Evolutionary conservation across 2,329 filamentous ascomycete species (phyloP).

Genomic region (Colletotrichum brevisporum): DNA sequence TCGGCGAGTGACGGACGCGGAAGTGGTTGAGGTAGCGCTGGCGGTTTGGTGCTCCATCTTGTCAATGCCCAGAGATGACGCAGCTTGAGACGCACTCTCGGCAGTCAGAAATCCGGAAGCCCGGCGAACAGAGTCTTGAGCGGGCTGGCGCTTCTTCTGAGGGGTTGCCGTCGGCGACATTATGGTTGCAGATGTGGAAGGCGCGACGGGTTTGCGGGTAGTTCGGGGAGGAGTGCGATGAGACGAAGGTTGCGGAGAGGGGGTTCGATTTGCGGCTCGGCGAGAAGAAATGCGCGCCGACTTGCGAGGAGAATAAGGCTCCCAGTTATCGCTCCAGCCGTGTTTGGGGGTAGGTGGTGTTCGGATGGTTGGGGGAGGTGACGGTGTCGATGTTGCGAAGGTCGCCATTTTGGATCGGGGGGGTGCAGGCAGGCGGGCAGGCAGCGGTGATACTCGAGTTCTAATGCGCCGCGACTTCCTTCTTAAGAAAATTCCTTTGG

Average conservation of each 20-base stretch:
- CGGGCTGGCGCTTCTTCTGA: constrained; percentile 63
- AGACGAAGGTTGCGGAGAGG: constrained; percentile 62
- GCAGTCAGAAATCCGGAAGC: constrained; percentile 61
- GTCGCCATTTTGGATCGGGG: constrained; percentile 36
- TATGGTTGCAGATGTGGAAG: constrained; percentile 43
- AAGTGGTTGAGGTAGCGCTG: constrained; percentile 35
- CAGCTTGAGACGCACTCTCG: constrained; percentile 59
- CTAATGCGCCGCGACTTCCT: constrained; percentile 31
- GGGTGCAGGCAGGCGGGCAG: constrained; percentile 15
- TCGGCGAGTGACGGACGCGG: constrained; percentile 50
- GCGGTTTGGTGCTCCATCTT: constrained; percentile 42
- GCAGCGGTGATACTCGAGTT: constrained; percentile 8
- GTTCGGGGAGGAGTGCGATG: constrained; percentile 54
- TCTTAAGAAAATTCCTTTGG: background rate
- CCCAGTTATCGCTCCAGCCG: constrained; percentile 77
- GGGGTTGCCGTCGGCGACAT: constrained; percentile 46
- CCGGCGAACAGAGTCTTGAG: constrained; percentile 63
- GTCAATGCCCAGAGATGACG: constrained; percentile 56
- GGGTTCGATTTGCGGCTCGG: constrained; percentile 66
- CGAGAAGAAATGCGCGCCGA: constrained; percentile 75
- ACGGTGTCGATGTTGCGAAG: constrained; percentile 68
- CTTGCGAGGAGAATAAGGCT: constrained; percentile 80
- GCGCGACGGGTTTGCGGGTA: constrained; percentile 49
- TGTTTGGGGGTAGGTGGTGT: constrained; percentile 79
- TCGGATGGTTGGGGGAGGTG: constrained; percentile 69